Percentiles rank a stretch among this genome's conserved stretches.
Evolutionary conservation across 148 eudicot genomes (phyloP).

Genomic region (Tetragonia tetragonoides): DNA sequence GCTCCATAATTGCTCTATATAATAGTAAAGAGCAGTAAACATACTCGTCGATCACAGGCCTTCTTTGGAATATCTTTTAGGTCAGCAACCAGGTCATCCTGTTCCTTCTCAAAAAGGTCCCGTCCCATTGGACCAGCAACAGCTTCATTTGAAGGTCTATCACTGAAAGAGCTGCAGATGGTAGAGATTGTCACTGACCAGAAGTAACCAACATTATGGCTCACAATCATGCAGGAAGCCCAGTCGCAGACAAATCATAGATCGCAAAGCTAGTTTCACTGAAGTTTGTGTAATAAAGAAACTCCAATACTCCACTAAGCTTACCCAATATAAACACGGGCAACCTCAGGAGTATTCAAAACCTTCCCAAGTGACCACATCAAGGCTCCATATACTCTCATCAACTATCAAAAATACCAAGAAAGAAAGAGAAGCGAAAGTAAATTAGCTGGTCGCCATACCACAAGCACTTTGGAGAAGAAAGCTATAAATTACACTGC

Average conservation of each 20-base stretch:
- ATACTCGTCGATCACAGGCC: constrained; percentile 82
- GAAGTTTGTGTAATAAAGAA: background rate
- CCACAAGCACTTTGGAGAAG: background rate
- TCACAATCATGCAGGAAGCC: background rate
- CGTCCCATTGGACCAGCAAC: constrained; percentile 60
- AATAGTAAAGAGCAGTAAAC: constrained; percentile 18
- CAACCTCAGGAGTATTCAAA: constrained; percentile 78
- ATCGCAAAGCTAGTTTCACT: background rate
- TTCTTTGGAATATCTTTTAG: constrained; percentile 84
- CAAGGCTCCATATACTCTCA: constrained; percentile 89
- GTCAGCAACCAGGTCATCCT: constrained; percentile 74
- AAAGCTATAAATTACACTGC: background rate
- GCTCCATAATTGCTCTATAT: background rate
- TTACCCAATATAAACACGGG: constrained; percentile 86
- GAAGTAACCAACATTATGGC: background rate
- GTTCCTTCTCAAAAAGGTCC: constrained; percentile 85
- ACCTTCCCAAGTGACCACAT: constrained; percentile 97
- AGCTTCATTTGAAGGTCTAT: constrained; percentile 58
- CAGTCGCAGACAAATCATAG: background rate
- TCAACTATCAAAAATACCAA: constrained; percentile 41
- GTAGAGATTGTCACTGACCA: constrained; percentile 13
- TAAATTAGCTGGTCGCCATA: background rate
- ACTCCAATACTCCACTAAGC: constrained; percentile 1
- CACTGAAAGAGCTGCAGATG: constrained; percentile 66
- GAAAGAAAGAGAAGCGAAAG: background rate